Evolutionary conservation across 345 rosid species (phyloP).

Genomic region (Aquilaria sinensis): DNA sequence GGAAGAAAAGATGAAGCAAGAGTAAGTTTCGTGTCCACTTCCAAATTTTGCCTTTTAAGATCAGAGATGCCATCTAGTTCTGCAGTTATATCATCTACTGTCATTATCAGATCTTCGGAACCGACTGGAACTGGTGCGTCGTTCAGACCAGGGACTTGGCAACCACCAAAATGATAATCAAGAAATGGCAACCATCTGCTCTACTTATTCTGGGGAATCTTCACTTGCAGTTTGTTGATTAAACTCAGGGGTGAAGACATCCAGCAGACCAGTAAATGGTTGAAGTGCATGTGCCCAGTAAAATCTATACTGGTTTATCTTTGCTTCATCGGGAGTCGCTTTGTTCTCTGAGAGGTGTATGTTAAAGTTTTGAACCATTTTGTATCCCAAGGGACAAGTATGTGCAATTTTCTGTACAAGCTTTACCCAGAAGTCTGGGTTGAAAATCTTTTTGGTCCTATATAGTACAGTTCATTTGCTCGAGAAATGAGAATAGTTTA

Average conservation of each 20-base stretch:
- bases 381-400: too few relatives aligned
- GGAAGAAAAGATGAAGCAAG: conserved; percentile 27
- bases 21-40: conserved; percentile 27
- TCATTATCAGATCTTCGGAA: conserved; percentile 57
- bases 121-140: conserved; percentile 85
- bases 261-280: neutral
- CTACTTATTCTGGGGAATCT: neutral
- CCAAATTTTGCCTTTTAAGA: neutral
- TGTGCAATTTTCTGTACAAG: neutral
- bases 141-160: conserved; percentile 94
- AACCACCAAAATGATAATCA: conserved; percentile 60
- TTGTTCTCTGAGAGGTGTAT: too few relatives aligned
- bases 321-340: neutral
- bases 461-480: too few relatives aligned
- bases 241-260: conserved; percentile 3
- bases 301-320: neutral
- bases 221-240: neutral
- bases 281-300: neutral
- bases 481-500: too few relatives aligned
- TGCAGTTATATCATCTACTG: neutral
- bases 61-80: neutral
- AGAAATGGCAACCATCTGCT: neutral
- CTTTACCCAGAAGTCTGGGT: neutral
- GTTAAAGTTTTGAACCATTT: too few relatives aligned
- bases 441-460: neutral